phyloP scores from a whole-genome alignment of 257 asterid species.

The Vinca minor region DNA sequence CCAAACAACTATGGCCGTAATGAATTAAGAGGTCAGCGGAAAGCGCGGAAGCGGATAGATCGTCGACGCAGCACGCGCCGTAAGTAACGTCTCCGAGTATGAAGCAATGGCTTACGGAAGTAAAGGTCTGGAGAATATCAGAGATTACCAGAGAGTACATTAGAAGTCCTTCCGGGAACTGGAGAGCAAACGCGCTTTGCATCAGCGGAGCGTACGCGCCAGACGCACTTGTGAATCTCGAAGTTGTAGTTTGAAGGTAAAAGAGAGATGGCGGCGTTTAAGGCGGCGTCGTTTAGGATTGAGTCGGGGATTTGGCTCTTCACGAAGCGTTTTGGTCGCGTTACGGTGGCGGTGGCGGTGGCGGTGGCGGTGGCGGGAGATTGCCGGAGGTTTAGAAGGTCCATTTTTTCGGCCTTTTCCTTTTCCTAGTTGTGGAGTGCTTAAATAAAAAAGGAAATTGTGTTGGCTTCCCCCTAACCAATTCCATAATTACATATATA shows the following conservation, averaged over 20 bases:
- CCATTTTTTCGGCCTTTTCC: background rate
- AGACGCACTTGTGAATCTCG: slow-evolving; percentile 86
- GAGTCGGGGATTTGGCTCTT: slow-evolving; percentile 81
- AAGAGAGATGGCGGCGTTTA: slow-evolving; percentile 80
- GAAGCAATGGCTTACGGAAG: slow-evolving; percentile 64
- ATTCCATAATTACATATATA: too few species aligned
- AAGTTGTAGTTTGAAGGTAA: slow-evolving; percentile 81
- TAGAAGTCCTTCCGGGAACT: slow-evolving; percentile 89
- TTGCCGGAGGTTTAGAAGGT: background rate
- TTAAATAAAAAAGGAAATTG: too few species aligned
- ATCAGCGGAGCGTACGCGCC: slow-evolving; percentile 56
- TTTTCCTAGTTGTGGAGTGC: too few species aligned
- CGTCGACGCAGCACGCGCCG: slow-evolving; percentile 96
- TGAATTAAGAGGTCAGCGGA: slow-evolving; percentile 77
- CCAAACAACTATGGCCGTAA: slow-evolving; percentile 93
- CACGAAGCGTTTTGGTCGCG: slow-evolving; percentile 72
- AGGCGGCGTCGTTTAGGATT: slow-evolving; percentile 62
- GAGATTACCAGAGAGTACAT: slow-evolving; percentile 77
- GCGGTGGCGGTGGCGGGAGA: background rate
- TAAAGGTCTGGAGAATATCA: slow-evolving; percentile 78
- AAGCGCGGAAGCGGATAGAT: slow-evolving; percentile 79
- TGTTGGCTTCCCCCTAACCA: too few species aligned
- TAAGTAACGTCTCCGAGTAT: slow-evolving; percentile 93
- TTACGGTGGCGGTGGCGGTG: background rate
- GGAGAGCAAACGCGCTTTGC: slow-evolving; percentile 86